These are phyloP conservation scores for Spathaspora hagerdaliae DNA, from an alignment of 805 yeast genomes.

Conservation along the genomic window DNA sequence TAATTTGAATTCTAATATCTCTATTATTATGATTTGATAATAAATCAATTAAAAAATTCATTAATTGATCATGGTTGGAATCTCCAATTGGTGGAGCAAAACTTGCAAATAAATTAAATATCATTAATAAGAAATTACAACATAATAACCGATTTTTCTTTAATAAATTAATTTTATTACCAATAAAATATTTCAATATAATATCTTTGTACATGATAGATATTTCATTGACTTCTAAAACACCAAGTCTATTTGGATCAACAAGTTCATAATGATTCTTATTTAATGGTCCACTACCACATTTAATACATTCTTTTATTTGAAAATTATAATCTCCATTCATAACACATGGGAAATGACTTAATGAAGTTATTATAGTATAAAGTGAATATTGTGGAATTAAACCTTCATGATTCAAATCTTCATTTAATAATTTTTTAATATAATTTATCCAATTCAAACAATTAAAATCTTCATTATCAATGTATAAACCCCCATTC, in stretches of 20 bases:
- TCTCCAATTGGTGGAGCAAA: conserved; percentile 43
- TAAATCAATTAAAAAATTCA: conserved; percentile 38
- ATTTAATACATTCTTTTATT: conserved; percentile 29
- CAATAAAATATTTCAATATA: conserved; percentile 15
- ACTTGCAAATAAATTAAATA: conserved; percentile 49
- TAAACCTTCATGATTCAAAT: background rate
- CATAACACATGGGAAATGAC: conserved; percentile 40
- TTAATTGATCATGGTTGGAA: conserved; percentile 19
- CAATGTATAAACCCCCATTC: background rate
- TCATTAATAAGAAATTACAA: conserved; percentile 42
- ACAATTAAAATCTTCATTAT: conserved; percentile 5
- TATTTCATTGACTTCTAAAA: conserved; percentile 20
- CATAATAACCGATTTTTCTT: conserved; percentile 21
- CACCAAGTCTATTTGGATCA: conserved; percentile 16
- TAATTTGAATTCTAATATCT: conserved; percentile 51
- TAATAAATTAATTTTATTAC: conserved; percentile 5
- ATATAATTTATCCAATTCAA: conserved; percentile 21
- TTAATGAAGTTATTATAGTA: conserved; percentile 35
- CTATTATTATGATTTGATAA: conserved; percentile 42
- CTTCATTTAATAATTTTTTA: conserved; percentile 5
- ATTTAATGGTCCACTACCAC: conserved; percentile 26
- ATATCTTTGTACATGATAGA: conserved; percentile 20
- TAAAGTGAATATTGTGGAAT: conserved; percentile 12
- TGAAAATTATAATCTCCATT: conserved; percentile 30
- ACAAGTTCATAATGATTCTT: conserved; percentile 23